Evolutionary conservation across 306 rosid species (phyloP), one percentile per base, ranked within the genome.

Genomic region (Astragalus glycyphyllos): DNA sequence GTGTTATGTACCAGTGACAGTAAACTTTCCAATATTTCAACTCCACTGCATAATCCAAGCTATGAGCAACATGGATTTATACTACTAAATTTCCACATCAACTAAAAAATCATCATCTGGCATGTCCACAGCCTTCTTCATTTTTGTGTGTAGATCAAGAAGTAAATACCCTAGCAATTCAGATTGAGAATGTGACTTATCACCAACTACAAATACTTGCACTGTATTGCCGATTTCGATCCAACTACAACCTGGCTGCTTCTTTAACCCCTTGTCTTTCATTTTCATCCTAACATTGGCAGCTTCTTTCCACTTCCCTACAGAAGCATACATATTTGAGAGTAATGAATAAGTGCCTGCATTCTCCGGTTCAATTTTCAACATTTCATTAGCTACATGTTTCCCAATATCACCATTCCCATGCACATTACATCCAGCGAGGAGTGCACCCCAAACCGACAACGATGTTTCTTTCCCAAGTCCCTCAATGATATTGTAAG

Each of bases 231-330:
- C 75, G n/a, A 83, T 70, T 75, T 83, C 84, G 46, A 83, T 75
- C 86, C 86, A 83, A 75, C 86, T 83, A 75, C 86, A 83, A 47
- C 86, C 86, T 8, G 86, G 86, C 69, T 75, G 83, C 42, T 83
- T 83, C 69, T 83, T 83, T 55, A 83, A 59, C 4, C 84, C 86
- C 49, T 45, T 79, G 58, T 60, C 79, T 71, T 83, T 75, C 86
- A 83, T 74, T 75, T 75, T 83, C 79, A 58, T 74, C 65, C 86
- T 59, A 11, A 71, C 50, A 3, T 17, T 59, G 6, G 86, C 84
- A 58, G 84, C 86, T 79, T 83, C 86, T 83, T 75, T 66, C 84
- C 84, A 75, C 44, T 71, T 83, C 57, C 86, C 84, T 8, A 35
- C 26, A 31, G 86, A 74, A n/a, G 86, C 76, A 67, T 74, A 79